These are phyloP conservation scores for Kwoniella botswanensis DNA, from an alignment of 768 basidiomycete species.

Conservation along the genomic window DNA sequence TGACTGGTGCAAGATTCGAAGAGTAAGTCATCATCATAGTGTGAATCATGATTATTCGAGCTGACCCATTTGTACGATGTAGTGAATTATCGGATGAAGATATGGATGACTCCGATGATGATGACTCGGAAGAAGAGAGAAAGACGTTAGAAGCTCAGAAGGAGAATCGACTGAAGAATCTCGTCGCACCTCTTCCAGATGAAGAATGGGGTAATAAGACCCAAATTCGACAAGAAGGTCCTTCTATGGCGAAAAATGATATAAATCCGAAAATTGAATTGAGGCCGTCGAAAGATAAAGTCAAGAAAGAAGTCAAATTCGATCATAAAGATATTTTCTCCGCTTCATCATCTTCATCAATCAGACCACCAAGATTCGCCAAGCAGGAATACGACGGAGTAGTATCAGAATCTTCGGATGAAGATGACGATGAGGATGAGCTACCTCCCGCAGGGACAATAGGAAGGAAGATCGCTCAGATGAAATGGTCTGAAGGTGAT, in stretches of 20 bases:
- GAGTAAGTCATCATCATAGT: constrained; percentile 79
- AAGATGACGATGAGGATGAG: constrained; percentile 64
- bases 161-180: constrained; percentile 73
- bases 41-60: too few relatives aligned
- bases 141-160: constrained; percentile 60
- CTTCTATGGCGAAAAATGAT: constrained; percentile 6
- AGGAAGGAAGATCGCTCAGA: constrained; percentile 45
- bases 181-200: constrained; percentile 78
- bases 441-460: constrained; percentile 40
- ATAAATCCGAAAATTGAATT: not conserved
- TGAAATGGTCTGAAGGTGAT: constrained; percentile 42
- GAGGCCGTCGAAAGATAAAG: not conserved
- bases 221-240: not conserved
- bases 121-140: constrained; percentile 60
- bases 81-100: constrained; percentile 77
- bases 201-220: constrained; percentile 79
- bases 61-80: not conserved
- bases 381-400: constrained; percentile 87
- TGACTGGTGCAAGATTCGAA: constrained; percentile 86
- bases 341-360: constrained; percentile 25
- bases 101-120: constrained; percentile 61
- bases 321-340: constrained; percentile 9
- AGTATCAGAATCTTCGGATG: constrained; percentile 75
- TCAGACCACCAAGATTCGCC: constrained; percentile 78
- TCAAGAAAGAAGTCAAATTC: constrained; percentile 9